These are phyloP conservation scores for Globomyces pollinis-pini DNA, from an alignment of 192 early-diverging fungal genomes.

Conservation along the genomic window DNA sequence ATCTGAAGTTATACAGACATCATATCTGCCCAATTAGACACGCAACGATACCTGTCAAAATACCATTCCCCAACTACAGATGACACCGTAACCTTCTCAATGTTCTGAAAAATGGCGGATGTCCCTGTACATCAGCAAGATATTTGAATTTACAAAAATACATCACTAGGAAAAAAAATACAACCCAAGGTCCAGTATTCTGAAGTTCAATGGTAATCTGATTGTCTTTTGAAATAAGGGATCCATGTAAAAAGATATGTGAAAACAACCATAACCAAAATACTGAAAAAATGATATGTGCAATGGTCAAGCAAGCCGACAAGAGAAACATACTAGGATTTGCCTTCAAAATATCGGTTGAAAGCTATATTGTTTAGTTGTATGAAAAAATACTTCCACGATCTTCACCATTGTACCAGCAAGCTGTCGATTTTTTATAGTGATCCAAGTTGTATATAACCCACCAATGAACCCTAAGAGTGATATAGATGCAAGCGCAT, in stretches of 20 bases:
- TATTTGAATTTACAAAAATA: too few species aligned
- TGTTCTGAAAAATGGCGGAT: slow-evolving; percentile 55
- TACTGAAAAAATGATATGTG: slow-evolving; percentile 53
- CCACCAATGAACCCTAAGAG: not conserved
- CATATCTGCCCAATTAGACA: too few species aligned
- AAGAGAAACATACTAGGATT: slow-evolving; percentile 64
- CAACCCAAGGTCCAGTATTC: slow-evolving; percentile 41
- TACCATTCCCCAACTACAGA: slow-evolving; percentile 76
- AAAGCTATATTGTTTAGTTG: too few species aligned
- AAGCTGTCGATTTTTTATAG: slow-evolving; percentile 21
- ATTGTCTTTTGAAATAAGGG: not conserved
- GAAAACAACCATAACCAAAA: slow-evolving; percentile 63
- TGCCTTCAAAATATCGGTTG: slow-evolving; percentile 61
- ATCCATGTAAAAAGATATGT: slow-evolving; percentile 55
- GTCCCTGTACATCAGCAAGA: too few species aligned
- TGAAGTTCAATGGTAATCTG: slow-evolving; percentile 39
- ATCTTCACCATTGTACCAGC: slow-evolving; percentile 29
- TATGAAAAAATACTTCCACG: too few species aligned
- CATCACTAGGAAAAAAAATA: slow-evolving; percentile 54
- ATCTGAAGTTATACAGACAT: slow-evolving; percentile 22
- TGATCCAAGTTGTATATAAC: not conserved
- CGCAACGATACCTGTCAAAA: too few species aligned
- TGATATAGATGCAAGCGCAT: not conserved
- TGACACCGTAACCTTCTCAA: slow-evolving; percentile 62
- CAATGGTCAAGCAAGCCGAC: slow-evolving; percentile 45